A percentile compares a stretch with the other conserved stretches of the same genome.
Evolutionary conservation across 2,329 filamentous ascomycete genomes (phyloP).

Genomic region (Arachnopeziza araneosa): DNA sequence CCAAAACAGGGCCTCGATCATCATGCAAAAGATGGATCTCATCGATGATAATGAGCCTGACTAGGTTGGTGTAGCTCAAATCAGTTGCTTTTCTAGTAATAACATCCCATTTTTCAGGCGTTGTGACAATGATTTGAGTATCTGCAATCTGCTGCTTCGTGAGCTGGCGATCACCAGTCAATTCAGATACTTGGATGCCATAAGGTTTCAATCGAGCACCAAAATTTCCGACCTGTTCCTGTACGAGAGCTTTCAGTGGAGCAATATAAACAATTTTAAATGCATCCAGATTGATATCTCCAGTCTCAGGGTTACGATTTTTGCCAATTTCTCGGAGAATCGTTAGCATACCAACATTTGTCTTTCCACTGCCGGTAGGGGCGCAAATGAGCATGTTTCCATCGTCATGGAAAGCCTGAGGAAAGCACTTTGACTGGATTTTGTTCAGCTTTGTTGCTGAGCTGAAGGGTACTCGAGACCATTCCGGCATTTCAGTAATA

Average conservation of each 20-base stretch:
- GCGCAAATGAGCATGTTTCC: constrained; percentile 98
- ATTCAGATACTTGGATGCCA: constrained; percentile 87
- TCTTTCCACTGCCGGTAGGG: constrained; percentile 95
- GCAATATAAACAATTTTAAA: constrained; percentile 99
- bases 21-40: constrained; percentile 98
- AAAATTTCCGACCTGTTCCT: constrained; percentile 97
- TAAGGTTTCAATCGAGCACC: constrained; percentile 85
- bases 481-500: constrained; percentile 83
- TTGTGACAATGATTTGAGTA: constrained; percentile 96
- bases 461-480: constrained; percentile 83
- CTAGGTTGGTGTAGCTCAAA: constrained; percentile 94
- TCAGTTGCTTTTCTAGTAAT: constrained; percentile 98
- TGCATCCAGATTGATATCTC: constrained; percentile 90
- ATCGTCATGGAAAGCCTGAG: constrained; percentile 85
- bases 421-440: constrained; percentile 91
- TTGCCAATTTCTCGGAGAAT: constrained; percentile 97
- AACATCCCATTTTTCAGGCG: constrained; percentile 98
- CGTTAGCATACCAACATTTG: constrained; percentile 95
- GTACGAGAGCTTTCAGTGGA: constrained; percentile 88
- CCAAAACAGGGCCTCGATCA: constrained; percentile 90
- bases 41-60: constrained; percentile 92
- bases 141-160: constrained; percentile 98
- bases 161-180: constrained; percentile 95
- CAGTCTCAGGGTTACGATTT: constrained; percentile 79
- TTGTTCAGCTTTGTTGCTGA: constrained; percentile 84